These are phyloP conservation scores for Pythium dissotocum DNA, from an alignment of 352 stramenopile species.

Conservation along the genomic window DNA sequence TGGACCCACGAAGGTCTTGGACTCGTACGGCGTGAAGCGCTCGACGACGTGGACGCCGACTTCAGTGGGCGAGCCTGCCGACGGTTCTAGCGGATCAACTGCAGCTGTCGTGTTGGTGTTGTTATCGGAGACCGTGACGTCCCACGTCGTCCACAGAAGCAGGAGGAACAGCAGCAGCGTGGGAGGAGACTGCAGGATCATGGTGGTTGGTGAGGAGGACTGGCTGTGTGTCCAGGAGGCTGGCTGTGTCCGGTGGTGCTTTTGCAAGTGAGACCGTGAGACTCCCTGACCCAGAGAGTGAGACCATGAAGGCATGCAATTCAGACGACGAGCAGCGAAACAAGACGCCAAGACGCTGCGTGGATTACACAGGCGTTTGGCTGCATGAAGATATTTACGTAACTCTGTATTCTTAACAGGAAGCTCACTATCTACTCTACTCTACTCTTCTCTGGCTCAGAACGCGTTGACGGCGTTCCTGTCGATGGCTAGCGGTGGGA, in stretches of 20 bases:
- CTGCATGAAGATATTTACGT: no score
- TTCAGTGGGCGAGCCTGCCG: background rate
- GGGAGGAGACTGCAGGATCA: background rate
- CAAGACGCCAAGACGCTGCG: background rate
- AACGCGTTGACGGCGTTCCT: slow-evolving; percentile 10
- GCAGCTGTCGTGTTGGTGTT: background rate
- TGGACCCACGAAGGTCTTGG: slow-evolving; percentile 8
- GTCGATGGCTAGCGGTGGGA: background rate
- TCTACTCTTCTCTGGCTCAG: background rate
- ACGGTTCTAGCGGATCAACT: background rate
- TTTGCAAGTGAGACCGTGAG: background rate
- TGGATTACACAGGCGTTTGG: no score
- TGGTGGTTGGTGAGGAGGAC: background rate
- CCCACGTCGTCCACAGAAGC: background rate
- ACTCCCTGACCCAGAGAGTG: background rate
- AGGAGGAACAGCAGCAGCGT: background rate
- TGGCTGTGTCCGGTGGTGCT: background rate
- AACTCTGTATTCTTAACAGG: slow-evolving; percentile 1
- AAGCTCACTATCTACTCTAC: background rate
- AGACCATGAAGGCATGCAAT: background rate
- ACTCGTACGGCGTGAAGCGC: slow-evolving; percentile 16
- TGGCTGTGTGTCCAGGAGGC: background rate
- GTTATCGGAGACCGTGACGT: background rate
- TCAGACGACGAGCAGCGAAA: background rate
- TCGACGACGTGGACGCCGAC: slow-evolving; percentile 17